phyloP scores from a whole-genome alignment of 1,284 basidiomycete species.

The Tranzscheliella williamsii region DNA sequence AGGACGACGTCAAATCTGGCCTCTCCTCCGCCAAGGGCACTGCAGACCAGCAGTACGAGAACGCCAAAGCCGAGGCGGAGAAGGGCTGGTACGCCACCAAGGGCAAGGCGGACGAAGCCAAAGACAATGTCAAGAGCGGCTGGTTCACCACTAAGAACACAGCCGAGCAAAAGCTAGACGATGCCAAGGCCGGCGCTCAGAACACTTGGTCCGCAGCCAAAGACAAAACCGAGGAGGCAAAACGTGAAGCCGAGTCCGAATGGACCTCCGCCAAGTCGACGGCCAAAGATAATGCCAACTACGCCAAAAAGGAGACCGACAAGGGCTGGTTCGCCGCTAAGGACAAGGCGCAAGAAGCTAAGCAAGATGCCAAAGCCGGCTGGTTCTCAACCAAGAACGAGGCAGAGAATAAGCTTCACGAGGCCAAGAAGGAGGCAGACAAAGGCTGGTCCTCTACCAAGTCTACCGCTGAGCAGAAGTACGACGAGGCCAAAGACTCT shows the following conservation, averaged over 20 bases:
- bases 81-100: conserved; percentile 9
- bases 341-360: conserved; percentile 12
- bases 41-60: conserved; percentile 18
- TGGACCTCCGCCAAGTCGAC: neutral
- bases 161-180: conserved; percentile 22
- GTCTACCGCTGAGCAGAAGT: neutral
- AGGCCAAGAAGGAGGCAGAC: conserved; percentile 18
- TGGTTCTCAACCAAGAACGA: conserved; percentile 18
- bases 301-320: conserved; percentile 8
- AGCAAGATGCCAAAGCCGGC: conserved; percentile 2
- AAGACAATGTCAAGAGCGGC: conserved; percentile 10
- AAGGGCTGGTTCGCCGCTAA: conserved; percentile 6
- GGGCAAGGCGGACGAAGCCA: conserved; percentile 18
- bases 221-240: conserved; percentile 4
- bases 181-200: conserved; percentile 4
- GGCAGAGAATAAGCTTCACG: conserved; percentile 17
- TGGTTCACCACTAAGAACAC: conserved; percentile 19
- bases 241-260: neutral
- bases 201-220: neutral
- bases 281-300: conserved; percentile 5
- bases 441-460: conserved; percentile 13
- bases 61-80: conserved; percentile 10
- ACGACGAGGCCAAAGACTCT: conserved; percentile 9
- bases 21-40: conserved; percentile 21
- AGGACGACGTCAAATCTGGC: conserved; percentile 6